Base-by-base conservation (phyloP, 495 filamentous ascomycete species). In the Tuber umbilicatum region DNA sequence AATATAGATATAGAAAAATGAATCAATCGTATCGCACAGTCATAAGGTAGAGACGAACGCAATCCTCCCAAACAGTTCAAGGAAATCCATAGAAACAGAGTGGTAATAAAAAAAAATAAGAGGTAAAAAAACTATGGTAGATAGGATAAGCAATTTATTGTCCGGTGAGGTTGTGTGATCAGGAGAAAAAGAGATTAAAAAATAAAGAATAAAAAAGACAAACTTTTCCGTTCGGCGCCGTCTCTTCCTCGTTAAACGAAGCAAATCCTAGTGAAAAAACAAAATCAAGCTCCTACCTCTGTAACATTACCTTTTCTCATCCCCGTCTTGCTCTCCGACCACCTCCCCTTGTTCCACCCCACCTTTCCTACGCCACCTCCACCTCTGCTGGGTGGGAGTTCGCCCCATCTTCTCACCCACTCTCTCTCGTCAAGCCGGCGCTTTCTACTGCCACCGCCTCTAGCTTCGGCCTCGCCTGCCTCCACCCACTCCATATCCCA, bases 401-500 rank as follows among this genome's bases (percentile, higher is more conserved):
- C 74, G 0, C 81, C 81, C 81, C 77, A 81, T 41, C 76, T 76
- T 40, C 81, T 73, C 12, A 83, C 74, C 77, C 76, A 81, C 69
- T 83, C 81, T 23, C 81, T 70, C 50, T 83, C 81, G 55, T 83
- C 82, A 42, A 92, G 83, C 50, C 90, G 84, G 80, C 89, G 87
- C 60, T 90, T 88, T 82, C 89, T 86, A 21, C 88, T 90, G 71
- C 87, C 86, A 43, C 88, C 89, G 72, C 87, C 85, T 73, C 90
- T 87, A 76, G 89, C 88, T 84, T 92, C 89, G 16, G 90, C 89
- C 39, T 89, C 88, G 0, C 87, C 90, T 16, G 88, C 93, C 75
- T 97, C 91, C 21, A 92, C 91, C 90, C 92, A 98, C 40, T 92
- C 88, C 23, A 97, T 85, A 40, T 89, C 87, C 67, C 88, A 85